These are phyloP conservation scores for Phalaenopsis equestris DNA, from an alignment of 106 monocot genomes.

Conservation along the genomic window DNA sequence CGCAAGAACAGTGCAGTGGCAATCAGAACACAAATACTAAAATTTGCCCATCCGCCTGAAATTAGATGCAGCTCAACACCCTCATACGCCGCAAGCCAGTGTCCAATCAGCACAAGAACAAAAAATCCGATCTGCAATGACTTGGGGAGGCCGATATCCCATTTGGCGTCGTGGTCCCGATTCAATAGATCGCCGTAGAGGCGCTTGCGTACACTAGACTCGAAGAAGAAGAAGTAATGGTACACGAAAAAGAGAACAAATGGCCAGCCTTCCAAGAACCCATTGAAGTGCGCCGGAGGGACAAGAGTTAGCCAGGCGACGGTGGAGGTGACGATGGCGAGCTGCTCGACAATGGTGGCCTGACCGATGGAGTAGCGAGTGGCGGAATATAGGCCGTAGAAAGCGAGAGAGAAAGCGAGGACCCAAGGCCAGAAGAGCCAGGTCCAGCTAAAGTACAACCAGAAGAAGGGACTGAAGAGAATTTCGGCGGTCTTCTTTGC, in stretches of 20 bases:
- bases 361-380: constrained; percentile 22
- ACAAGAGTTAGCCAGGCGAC: constrained; percentile 66
- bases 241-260: constrained; percentile 67
- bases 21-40: constrained; percentile 45
- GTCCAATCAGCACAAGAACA: constrained; percentile 32
- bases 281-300: constrained; percentile 66
- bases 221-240: constrained; percentile 93
- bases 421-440: constrained; percentile 80
- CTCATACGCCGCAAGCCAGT: constrained; percentile 61
- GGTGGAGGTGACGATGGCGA: constrained; percentile 45
- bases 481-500: constrained; percentile 13
- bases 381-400: constrained; percentile 41
- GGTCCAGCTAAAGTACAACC: constrained; percentile 66
- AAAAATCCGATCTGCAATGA: constrained; percentile 27
- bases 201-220: constrained; percentile 52
- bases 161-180: constrained; percentile 54
- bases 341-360: constrained; percentile 41
- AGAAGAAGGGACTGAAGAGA: constrained; percentile 60
- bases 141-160: constrained; percentile 43
- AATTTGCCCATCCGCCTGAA: constrained; percentile 61
- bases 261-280: constrained; percentile 78
- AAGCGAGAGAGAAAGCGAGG: constrained; percentile 27
- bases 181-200: constrained; percentile 64
- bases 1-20: constrained; percentile 42
- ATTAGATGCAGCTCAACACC: constrained; percentile 60